A percentile compares a stretch with the other conserved stretches of the same genome.
Evolutionary conservation across 768 basidiomycete genomes (phyloP).

Genomic region (Tricholoma bakamatsutake): DNA sequence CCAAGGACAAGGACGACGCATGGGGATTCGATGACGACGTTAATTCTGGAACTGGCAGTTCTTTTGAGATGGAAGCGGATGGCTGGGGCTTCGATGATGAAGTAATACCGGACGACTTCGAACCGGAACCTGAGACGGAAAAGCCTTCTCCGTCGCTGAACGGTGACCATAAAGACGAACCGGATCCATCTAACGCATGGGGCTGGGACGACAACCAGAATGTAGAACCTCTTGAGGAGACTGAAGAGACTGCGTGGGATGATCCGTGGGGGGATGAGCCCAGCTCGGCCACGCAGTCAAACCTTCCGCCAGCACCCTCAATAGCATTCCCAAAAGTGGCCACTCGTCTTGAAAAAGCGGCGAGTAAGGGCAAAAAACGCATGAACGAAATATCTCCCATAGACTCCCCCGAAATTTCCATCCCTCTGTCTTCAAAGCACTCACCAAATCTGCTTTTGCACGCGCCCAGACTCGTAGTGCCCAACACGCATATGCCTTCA

Average conservation of each 20-base stretch:
- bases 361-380: conserved; percentile 47
- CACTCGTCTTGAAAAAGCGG: conserved; percentile 51
- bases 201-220: conserved; percentile 65
- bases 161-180: conserved; percentile 18
- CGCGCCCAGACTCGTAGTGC: not conserved
- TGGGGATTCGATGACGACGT: conserved; percentile 48
- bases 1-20: conserved; percentile 31
- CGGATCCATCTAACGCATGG: conserved; percentile 61
- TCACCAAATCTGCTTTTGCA: not conserved
- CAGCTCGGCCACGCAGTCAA: conserved; percentile 18
- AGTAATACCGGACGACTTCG: conserved; percentile 8
- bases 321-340: conserved; percentile 44
- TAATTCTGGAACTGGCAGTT: conserved; percentile 17
- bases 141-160: conserved; percentile 6
- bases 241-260: conserved; percentile 52
- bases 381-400: conserved; percentile 25
- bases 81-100: conserved; percentile 55
- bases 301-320: conserved; percentile 25
- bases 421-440: conserved; percentile 14
- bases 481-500: conserved; percentile 3
- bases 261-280: conserved; percentile 61
- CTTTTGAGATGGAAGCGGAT: conserved; percentile 30
- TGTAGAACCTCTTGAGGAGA: conserved; percentile 32
- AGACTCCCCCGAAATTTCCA: conserved; percentile 15
- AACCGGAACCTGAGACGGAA: conserved; percentile 13